Evolutionary conservation across 2,329 filamentous ascomycete species (phyloP).

Genomic region (Xylariaceae sp.): DNA sequence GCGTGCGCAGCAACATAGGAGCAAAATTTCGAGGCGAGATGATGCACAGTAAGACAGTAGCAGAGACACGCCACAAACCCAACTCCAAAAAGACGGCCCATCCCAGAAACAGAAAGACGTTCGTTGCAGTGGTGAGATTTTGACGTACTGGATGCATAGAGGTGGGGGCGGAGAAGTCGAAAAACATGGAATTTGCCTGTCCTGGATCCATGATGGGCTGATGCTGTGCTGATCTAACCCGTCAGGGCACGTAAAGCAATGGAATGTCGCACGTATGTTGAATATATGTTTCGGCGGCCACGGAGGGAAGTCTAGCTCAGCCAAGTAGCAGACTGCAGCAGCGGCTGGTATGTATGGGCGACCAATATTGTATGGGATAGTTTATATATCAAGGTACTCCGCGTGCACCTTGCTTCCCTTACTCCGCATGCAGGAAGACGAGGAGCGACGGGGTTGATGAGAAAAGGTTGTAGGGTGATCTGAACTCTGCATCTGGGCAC

Average conservation of each 20-base stretch:
- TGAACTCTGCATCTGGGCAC: conserved; percentile 12
- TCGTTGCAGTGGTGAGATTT: not conserved
- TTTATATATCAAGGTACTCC: conserved; percentile 1
- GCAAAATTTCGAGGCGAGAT: too few species aligned
- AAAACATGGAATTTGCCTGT: conserved; percentile 33
- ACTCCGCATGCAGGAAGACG: conserved; percentile 20
- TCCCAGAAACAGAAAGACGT: too few species aligned
- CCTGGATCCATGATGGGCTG: conserved; percentile 25
- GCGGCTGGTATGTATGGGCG: conserved; percentile 1
- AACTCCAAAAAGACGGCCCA: too few species aligned
- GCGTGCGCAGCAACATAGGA: too few species aligned
- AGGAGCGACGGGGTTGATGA: conserved; percentile 7
- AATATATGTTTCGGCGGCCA: conserved; percentile 10
- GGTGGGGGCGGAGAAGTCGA: conserved; percentile 31
- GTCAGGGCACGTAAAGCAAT: too few species aligned
- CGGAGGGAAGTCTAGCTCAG: not conserved
- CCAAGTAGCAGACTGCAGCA: conserved; percentile 1
- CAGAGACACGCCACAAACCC: too few species aligned
- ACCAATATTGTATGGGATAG: too few species aligned
- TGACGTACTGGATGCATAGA: conserved; percentile 27
- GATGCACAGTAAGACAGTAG: too few species aligned
- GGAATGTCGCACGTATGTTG: too few species aligned
- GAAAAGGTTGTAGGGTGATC: conserved; percentile 7
- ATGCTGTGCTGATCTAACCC: too few species aligned
- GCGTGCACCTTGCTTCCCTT: not conserved